These are phyloP conservation scores for Monosporozyma aquatica DNA, from an alignment of 805 yeast genomes.

Conservation along the genomic window DNA sequence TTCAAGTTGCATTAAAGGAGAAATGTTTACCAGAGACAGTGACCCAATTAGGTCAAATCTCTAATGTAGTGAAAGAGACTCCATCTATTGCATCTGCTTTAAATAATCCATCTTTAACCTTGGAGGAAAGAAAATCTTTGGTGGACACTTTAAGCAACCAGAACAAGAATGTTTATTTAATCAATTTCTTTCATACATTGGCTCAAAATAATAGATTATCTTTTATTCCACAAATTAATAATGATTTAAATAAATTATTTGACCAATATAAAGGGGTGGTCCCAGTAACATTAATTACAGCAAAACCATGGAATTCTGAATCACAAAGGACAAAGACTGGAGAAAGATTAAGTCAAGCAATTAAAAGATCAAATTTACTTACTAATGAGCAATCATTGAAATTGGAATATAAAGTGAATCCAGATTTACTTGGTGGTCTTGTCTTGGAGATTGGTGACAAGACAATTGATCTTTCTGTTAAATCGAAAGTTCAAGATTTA, in stretches of 20 bases:
- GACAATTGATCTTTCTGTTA: slow-evolving; percentile 87
- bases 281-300: slow-evolving; percentile 87
- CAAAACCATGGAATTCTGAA: slow-evolving; percentile 74
- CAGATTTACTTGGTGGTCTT: slow-evolving; percentile 91
- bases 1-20: slow-evolving; percentile 56
- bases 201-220: slow-evolving; percentile 91
- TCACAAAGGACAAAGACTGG: slow-evolving; percentile 62
- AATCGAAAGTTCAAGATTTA: slow-evolving; percentile 76
- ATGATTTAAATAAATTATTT: slow-evolving; percentile 65
- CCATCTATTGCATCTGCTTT: slow-evolving; percentile 26
- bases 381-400: background rate
- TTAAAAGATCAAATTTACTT: background rate
- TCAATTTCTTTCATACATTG: slow-evolving; percentile 74
- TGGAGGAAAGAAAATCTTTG: slow-evolving; percentile 62
- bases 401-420: slow-evolving; percentile 71
- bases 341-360: slow-evolving; percentile 34
- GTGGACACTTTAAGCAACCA: slow-evolving; percentile 43
- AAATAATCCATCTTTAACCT: slow-evolving; percentile 74
- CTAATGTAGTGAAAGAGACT: background rate
- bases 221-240: slow-evolving; percentile 53
- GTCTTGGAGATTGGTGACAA: slow-evolving; percentile 93
- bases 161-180: slow-evolving; percentile 41
- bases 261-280: slow-evolving; percentile 89
- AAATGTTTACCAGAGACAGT: background rate
- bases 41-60: background rate